phyloP scores from a whole-genome alignment of 306 rosid genomes.

The Prosopis cineraria region DNA sequence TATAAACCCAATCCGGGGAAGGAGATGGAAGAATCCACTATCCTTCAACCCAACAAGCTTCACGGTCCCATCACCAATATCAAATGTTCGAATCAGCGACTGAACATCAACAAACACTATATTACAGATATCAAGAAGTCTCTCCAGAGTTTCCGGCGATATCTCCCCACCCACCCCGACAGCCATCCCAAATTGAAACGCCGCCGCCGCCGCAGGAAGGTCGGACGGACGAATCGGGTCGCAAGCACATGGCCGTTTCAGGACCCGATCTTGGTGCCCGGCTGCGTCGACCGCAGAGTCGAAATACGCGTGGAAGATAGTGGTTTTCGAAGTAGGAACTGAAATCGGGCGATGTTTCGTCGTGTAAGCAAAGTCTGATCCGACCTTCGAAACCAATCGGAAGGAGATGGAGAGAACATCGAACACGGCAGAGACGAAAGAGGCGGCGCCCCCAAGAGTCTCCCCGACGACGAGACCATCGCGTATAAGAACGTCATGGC shows the following conservation, averaged over 20 bases:
- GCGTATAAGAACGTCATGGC: slow-evolving; percentile 82
- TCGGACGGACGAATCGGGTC: slow-evolving; percentile 64
- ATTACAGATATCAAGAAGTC: slow-evolving; percentile 66
- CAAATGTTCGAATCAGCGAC: slow-evolving; percentile 75
- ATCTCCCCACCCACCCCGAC: slow-evolving; percentile 94
- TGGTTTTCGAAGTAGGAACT: slow-evolving; percentile 51
- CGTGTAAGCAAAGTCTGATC: slow-evolving; percentile 64
- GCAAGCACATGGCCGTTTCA: slow-evolving; percentile 65
- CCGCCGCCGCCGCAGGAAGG: slow-evolving; percentile 42
- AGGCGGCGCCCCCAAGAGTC: slow-evolving; percentile 85
- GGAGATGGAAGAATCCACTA: slow-evolving; percentile 67
- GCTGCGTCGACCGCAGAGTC: slow-evolving; percentile 39
- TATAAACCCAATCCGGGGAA: slow-evolving; percentile 69
- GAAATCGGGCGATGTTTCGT: slow-evolving; percentile 50
- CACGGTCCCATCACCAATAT: slow-evolving; percentile 68
- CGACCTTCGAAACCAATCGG: slow-evolving; percentile 70
- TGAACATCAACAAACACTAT: slow-evolving; percentile 80
- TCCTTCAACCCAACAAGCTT: slow-evolving; percentile 68
- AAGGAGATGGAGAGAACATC: slow-evolving; percentile 57
- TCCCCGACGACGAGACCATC: slow-evolving; percentile 54
- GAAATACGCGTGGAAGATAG: slow-evolving; percentile 84
- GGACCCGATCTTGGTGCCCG: slow-evolving; percentile 54
- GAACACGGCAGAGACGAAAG: slow-evolving; percentile 72
- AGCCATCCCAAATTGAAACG: slow-evolving; percentile 79
- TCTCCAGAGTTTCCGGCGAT: slow-evolving; percentile 73